Base-by-base conservation (phyloP, 768 basidiomycete species). In the Amanita pseudoporphyria region DNA sequence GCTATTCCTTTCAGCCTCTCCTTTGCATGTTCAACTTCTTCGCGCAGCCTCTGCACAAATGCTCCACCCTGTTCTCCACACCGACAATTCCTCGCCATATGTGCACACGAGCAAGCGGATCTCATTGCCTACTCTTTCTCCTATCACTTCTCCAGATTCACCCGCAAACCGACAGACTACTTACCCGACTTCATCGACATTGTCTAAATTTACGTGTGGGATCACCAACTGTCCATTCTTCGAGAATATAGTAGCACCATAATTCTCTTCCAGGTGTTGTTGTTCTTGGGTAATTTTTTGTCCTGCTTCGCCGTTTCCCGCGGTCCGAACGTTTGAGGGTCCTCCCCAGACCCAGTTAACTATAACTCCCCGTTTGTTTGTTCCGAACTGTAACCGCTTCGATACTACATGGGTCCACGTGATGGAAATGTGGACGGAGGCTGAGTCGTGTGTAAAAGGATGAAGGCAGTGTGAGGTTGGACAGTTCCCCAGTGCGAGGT, bases 11-110 rank as follows among this genome's bases (percentile, higher is more conserved):
- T 26, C 0, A 35, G 38, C 1, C 70, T 58, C 9, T 30, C 53
- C 39, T 63, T 52, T 18, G 60, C 70, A 35, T 58, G 63, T 33
- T 60, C 60, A 6, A 85, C 62, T 58, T 87, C 83, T 3, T 69
- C 65, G 14, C 67, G 65, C 22, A 93, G 59, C 2, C 79, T 72
- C 0, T 65, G 65, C 2, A 71, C 77, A 6, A 91, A 73, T 9
- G 66, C 68, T 2, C 73, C 72, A 0, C 89, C 88, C 18, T 63
- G 72, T 9, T 82, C 72, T 1, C 83, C 84, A 54, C 89, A 91
- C 5, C 88, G 72, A 64, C 88, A 93, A 60, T 91, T 88, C 44
- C 87, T 73, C 35, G 75, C 70, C 4, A 77, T 79, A 60, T 92
- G 89, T 89, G 60, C 89, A 92, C 1, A 92, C 78, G 57, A 82